Evolutionary conservation across 768 basidiomycete genomes (phyloP), one percentile per base, ranked within the genome.

Genomic region (Trametopsis cervina): DNA sequence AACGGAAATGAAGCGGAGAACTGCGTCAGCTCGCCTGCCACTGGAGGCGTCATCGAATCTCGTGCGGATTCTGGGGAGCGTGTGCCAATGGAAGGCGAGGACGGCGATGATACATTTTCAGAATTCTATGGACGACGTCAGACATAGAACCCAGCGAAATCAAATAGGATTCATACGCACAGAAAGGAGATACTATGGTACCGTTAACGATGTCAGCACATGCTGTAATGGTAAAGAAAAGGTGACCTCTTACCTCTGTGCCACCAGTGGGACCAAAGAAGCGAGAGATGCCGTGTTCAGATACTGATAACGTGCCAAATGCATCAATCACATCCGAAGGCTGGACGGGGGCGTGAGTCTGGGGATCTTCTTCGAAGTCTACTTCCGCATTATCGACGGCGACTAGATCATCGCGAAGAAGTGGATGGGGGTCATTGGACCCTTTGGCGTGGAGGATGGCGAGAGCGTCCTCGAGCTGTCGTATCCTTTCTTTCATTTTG

Each of bases 231-330:
- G n/a, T n/a, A n/a, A n/a, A n/a, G n/a, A n/a, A n/a, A n/a, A n/a
- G n/a, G n/a, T n/a, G n/a, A n/a, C 15, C 7, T 68, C 79, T 50
- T 53, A 84, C 83, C 71, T 85, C 81, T 41, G 76, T 73, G 25
- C 82, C 83, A 12, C 80, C 83, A 1, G 81, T 81, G 2, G 78
- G 79, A n/a, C 87, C 86, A 57, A 84, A 86, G 62, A 85, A 88
- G 54, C 79, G 79, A 5, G 76, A 80, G 35, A 76, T 69, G 4
- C 84, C 87, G 29, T 72, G 70, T 47, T 83, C 82, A 2, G 78
- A 78, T 40, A 89, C 77, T 1, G 85, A 81, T 42, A 89, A 68
- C 7, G 83, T 85, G 2, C 86, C 86, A 42, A 83, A 67, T 37
- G 52, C 61, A 48, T 81, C 78, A 27, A 80, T 67, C 1, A 75